Conservation (phyloP, 495 filamentous ascomycete species). For the Hypoxylon subgilvum region DNA sequence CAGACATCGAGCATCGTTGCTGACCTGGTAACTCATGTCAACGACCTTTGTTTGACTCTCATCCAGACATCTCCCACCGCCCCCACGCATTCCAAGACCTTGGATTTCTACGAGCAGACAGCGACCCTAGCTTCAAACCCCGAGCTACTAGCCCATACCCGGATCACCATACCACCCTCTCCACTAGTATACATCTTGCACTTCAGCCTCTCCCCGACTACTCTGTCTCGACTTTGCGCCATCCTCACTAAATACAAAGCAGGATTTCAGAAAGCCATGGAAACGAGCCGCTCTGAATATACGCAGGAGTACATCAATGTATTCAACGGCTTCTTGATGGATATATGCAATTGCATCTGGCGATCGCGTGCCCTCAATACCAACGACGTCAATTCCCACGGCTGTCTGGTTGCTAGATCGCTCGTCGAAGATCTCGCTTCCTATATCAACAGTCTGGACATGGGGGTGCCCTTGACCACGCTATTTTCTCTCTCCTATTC, state of each 20-base stretch:
- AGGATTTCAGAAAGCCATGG: conserved; percentile 72
- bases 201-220: conserved; percentile 66
- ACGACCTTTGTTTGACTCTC: conserved; percentile 66
- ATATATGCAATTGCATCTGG: conserved; percentile 87
- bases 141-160: conserved; percentile 55
- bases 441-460: conserved; percentile 50
- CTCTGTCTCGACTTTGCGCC: conserved; percentile 73
- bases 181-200: conserved; percentile 72
- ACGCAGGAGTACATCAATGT: conserved; percentile 64
- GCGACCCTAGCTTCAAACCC: conserved; percentile 63
- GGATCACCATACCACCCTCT: conserved; percentile 70
- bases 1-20: conserved; percentile 47
- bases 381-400: conserved; percentile 72
- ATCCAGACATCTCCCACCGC: conserved; percentile 54
- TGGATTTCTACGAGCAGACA: conserved; percentile 72
- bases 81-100: conserved; percentile 57
- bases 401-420: conserved; percentile 67
- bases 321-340: conserved; percentile 90
- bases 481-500: conserved; percentile 76
- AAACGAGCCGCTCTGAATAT: conserved; percentile 44
- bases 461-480: conserved; percentile 55
- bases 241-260: conserved; percentile 73
- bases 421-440: conserved; percentile 54
- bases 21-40: conserved; percentile 62
- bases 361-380: conserved; percentile 73